phyloP scores from a whole-genome alignment of 2,329 filamentous ascomycete species.

The Microascus cirrosus region DNA sequence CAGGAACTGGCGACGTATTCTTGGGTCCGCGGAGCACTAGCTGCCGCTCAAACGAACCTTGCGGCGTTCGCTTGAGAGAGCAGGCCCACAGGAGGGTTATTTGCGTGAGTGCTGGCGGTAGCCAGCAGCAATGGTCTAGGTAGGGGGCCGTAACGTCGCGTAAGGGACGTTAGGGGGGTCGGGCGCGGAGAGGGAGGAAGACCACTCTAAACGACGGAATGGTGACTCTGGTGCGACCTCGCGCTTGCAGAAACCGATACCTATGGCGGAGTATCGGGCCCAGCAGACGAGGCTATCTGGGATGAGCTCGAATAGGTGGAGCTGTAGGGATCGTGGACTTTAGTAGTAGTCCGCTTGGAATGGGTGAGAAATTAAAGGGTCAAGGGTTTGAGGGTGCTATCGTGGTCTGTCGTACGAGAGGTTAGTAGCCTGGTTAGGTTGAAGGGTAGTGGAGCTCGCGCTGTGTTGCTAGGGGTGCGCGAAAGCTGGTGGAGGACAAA shows the following conservation, averaged over 20 bases:
- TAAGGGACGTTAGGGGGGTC: conserved; percentile 82
- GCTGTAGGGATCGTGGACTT: neutral
- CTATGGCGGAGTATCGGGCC: conserved; percentile 70
- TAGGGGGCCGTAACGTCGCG: conserved; percentile 46
- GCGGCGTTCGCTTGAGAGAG: conserved; percentile 90
- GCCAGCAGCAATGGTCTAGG: conserved; percentile 57
- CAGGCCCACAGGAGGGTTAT: conserved; percentile 77
- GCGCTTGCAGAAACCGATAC: conserved; percentile 75
- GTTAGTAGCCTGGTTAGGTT: conserved; percentile 3
- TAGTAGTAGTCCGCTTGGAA: neutral
- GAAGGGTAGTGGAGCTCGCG: neutral
- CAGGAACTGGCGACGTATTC: conserved; percentile 9
- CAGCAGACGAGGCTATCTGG: conserved; percentile 43
- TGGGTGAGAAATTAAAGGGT: neutral
- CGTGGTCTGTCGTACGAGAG: conserved; percentile 31
- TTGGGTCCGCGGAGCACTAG: conserved; percentile 81
- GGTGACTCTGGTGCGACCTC: conserved; percentile 58
- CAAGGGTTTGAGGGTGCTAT: conserved; percentile 40
- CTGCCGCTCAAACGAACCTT: conserved; percentile 96
- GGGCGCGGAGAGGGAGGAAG: conserved; percentile 69
- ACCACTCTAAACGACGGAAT: conserved; percentile 81
- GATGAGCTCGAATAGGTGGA: conserved; percentile 1
- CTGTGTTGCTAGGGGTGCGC: neutral
- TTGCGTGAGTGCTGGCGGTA: conserved; percentile 63
- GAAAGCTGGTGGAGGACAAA: conserved; percentile 10